Evolutionary conservation across 2,329 filamentous ascomycete genomes (phyloP), one percentile per base, ranked within the genome.

Genomic region (Didymella exigua): DNA sequence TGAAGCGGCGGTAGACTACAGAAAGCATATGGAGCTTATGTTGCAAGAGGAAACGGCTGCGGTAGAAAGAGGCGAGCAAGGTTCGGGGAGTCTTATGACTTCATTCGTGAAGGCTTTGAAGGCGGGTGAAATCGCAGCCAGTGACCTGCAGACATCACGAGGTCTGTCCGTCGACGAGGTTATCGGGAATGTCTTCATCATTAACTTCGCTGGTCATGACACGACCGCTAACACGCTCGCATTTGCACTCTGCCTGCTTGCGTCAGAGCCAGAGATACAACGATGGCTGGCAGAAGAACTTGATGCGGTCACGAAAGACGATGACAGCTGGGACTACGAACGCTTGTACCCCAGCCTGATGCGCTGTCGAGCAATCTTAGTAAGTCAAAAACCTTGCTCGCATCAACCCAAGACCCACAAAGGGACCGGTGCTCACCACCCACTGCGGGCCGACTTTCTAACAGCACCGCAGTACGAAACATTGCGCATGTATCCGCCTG

Each of bases 171-270:
- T 56, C 10, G 51, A 57, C 1, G 61, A 63, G 21, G 57, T 60
- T 0, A 53, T 58, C 27, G 79, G 81, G 13, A 82, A 82, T 40
- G 67, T 81, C 41, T 81, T 80, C 46, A 68, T 78, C 1, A 75
- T 82, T 56, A 81, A 79, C 42, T 72, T 83, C 44, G 81, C 81
- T 0, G 81, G 81, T 0, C 79, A 82, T 52, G 81, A 84, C 53
- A 82, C 81, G 0, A 81, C 80, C 0, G 78, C 81, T 0, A 76
- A 79, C 24, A 77, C 76, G 0, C n/a, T 41, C 14, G 38, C 24
- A 3, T 41, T 26, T 13, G 38, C 38, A 1, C 18, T 31, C 18
- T 43, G 31, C 11, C 18, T 41, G 40, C 40, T 43, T 43, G 26
- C 16, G 16, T 82, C 5, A n/a, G 38, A 41, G 9, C 38, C 24